phyloP scores from a whole-genome alignment of 495 filamentous ascomycete species.

The Aspergillus sclerotioniger region DNA sequence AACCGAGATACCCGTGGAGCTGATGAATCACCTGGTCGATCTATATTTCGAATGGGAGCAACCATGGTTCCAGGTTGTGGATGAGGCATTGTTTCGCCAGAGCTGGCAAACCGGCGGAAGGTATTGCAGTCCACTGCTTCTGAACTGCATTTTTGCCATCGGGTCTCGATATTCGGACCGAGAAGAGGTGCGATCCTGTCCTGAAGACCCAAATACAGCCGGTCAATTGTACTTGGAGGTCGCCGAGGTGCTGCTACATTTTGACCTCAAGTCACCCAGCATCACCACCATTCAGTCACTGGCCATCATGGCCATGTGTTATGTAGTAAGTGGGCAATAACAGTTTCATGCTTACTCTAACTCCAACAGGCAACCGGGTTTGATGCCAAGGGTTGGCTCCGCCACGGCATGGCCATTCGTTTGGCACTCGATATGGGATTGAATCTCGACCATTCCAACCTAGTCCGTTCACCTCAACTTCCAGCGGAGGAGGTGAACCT shows the following conservation, averaged over 20 bases:
- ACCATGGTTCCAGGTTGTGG: slow-evolving; percentile 68
- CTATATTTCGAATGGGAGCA: slow-evolving; percentile 84
- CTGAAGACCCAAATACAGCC: slow-evolving; percentile 58
- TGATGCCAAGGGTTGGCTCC: slow-evolving; percentile 31
- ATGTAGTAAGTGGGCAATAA: slow-evolving; percentile 20
- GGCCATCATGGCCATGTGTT: slow-evolving; percentile 59
- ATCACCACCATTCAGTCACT: slow-evolving; percentile 79
- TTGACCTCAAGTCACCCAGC: slow-evolving; percentile 54
- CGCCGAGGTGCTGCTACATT: slow-evolving; percentile 54
- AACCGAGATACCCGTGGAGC: slow-evolving; percentile 17
- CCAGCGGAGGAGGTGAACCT: slow-evolving; percentile 26
- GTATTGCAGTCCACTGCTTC: slow-evolving; percentile 71
- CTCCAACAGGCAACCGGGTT: slow-evolving; percentile 26
- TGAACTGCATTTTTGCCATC: slow-evolving; percentile 71
- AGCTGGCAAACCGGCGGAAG: slow-evolving; percentile 56
- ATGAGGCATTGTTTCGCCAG: slow-evolving; percentile 67
- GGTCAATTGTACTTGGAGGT: slow-evolving; percentile 74
- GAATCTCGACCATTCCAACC: slow-evolving; percentile 28
- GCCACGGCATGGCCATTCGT: slow-evolving; percentile 30
- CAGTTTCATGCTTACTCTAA: neutral
- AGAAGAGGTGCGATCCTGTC: slow-evolving; percentile 59
- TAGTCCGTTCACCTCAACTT: slow-evolving; percentile 22
- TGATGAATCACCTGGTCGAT: slow-evolving; percentile 25
- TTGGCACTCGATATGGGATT: slow-evolving; percentile 31
- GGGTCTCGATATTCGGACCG: slow-evolving; percentile 72